Conservation (phyloP, 2,329 filamentous ascomycete species). For the Fusarium tanahbumbuense region DNA sequence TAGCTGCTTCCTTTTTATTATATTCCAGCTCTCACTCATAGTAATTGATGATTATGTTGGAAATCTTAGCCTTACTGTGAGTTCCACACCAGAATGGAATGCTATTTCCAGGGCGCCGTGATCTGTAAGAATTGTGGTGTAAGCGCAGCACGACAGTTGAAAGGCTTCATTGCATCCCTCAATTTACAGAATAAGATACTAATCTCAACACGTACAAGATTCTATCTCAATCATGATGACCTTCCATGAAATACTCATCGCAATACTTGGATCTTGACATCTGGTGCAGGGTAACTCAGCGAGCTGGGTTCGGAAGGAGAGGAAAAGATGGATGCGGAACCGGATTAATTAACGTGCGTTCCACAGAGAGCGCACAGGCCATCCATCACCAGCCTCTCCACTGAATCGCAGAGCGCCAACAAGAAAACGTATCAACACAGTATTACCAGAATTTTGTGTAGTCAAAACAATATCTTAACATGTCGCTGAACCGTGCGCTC, state of each 20-base stretch:
- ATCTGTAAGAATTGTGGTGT: no score
- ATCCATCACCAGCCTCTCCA: not conserved
- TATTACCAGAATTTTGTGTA: not conserved
- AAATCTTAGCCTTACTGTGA: no score
- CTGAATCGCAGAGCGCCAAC: not conserved
- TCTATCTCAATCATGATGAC: not conserved
- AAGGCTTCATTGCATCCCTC: rapidly evolving
- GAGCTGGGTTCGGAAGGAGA: not conserved
- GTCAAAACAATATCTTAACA: rapidly evolving
- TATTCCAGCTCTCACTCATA: no score
- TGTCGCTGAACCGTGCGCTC: rapidly evolving
- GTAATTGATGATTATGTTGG: no score
- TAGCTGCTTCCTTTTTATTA: no score
- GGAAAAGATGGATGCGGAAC: no score
- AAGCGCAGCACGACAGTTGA: no score
- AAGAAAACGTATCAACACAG: not conserved
- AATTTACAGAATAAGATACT: rapidly evolving
- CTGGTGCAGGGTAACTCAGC: not conserved
- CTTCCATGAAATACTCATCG: not conserved
- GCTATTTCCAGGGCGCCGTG: no score
- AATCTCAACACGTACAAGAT: not conserved
- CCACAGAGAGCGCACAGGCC: not conserved
- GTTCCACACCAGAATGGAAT: no score
- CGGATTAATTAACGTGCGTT: not conserved
- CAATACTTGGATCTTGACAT: not conserved